A percentile compares a stretch with the other conserved stretches of the same genome.
phyloP scores from a whole-genome alignment of 202 grass and related monocot genomes.

The Carex sylvatica region DNA sequence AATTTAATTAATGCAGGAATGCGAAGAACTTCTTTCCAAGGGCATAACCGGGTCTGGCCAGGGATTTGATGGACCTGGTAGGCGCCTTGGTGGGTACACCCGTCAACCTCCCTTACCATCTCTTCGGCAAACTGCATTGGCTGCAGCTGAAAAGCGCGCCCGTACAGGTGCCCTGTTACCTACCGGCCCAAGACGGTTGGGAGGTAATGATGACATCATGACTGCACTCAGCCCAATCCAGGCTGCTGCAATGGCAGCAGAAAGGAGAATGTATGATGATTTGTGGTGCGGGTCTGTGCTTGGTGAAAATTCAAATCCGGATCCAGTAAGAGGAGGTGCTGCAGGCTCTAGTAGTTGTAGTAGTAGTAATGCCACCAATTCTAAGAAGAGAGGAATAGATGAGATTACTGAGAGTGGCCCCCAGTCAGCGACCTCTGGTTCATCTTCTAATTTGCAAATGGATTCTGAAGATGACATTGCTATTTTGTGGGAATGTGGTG shows the following conservation, averaged over 20 bases:
- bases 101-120: conserved; percentile 52
- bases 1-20: conserved; percentile 59
- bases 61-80: conserved; percentile 78
- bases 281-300: conserved; percentile 79
- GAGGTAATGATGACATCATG: conserved; percentile 82
- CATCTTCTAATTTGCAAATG: conserved; percentile 36
- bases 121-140: conserved; percentile 60
- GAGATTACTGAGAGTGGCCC: not conserved
- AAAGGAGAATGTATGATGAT: conserved; percentile 93
- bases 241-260: conserved; percentile 94
- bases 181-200: conserved; percentile 73
- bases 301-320: conserved; percentile 15
- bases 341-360: conserved; percentile 6
- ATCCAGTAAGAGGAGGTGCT: conserved; percentile 15
- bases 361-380: conserved; percentile 18
- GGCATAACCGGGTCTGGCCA: conserved; percentile 87
- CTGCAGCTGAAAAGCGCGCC: conserved; percentile 76
- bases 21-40: conserved; percentile 85
- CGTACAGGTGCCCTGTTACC: conserved; percentile 62
- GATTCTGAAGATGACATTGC: conserved; percentile 32
- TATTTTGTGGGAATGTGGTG: conserved; percentile 60
- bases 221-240: conserved; percentile 84
- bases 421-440: conserved; percentile 14
- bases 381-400: conserved; percentile 25
- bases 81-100: conserved; percentile 70